Evolutionary conservation across 306 rosid genomes (phyloP).

Genomic region (Quercus mongolica): DNA sequence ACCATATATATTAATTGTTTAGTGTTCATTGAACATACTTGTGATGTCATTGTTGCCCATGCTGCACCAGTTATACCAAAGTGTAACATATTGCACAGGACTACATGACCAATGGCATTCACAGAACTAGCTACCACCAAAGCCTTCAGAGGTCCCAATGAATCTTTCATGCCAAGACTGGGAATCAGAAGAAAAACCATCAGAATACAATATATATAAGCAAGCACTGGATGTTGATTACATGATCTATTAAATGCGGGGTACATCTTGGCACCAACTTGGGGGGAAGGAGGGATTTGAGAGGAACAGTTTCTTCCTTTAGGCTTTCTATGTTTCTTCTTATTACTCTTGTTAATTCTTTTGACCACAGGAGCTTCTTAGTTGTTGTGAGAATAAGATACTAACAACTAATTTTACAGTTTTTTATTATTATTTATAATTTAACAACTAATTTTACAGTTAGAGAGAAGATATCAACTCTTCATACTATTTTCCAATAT

Average conservation of each 20-base stretch:
- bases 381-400: neutral
- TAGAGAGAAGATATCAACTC: neutral
- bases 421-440: no score
- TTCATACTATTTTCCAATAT: neutral
- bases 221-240: neutral
- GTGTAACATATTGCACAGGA: constrained; percentile 52
- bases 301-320: no score
- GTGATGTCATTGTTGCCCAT: constrained; percentile 82
- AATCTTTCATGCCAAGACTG: constrained; percentile 94
- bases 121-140: constrained; percentile 59
- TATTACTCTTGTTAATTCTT: neutral
- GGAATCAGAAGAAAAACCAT: constrained; percentile 1
- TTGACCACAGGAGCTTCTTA: neutral
- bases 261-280: no score
- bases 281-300: no score
- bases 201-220: constrained; percentile 7
- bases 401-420: neutral
- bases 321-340: neutral
- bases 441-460: neutral
- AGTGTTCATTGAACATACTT: constrained; percentile 36
- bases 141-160: constrained; percentile 84
- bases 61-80: constrained; percentile 86
- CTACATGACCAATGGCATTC: constrained; percentile 62
- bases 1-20: neutral
- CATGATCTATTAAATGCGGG: neutral